Evolutionary conservation across 257 asterid genomes (phyloP).

Genomic region (Lithospermum erythrorhizon): DNA sequence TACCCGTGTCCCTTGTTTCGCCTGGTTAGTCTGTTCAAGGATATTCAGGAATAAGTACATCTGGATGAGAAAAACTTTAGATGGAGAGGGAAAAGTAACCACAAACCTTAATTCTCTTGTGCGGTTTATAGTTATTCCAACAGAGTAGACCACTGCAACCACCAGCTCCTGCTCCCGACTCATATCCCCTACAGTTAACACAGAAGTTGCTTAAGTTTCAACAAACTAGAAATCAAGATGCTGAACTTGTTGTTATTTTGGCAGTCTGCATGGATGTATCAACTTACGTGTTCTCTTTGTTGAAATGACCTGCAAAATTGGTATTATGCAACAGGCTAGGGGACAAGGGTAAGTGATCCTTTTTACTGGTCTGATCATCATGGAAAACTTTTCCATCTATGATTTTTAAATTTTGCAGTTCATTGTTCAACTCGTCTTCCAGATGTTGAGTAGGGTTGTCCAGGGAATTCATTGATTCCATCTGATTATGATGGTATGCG

Average conservation of each 20-base stretch:
- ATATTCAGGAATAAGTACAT: background rate
- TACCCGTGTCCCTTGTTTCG: constrained; percentile 40
- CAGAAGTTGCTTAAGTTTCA: background rate
- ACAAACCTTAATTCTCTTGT: constrained; percentile 38
- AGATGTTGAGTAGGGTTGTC: constrained; percentile 40
- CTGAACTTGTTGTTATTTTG: too few relatives aligned
- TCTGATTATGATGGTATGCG: constrained; percentile 24
- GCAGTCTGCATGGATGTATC: background rate
- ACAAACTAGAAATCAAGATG: background rate
- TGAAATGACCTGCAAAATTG: constrained; percentile 41
- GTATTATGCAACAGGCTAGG: constrained; percentile 81
- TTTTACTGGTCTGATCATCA: constrained; percentile 37
- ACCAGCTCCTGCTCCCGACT: constrained; percentile 55
- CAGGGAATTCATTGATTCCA: constrained; percentile 25
- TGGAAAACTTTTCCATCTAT: constrained; percentile 27
- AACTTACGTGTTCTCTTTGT: constrained; percentile 69
- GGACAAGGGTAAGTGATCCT: constrained; percentile 51
- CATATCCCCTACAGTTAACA: constrained; percentile 61
- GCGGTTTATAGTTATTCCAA: constrained; percentile 58
- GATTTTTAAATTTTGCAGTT: constrained; percentile 49
- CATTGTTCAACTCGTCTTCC: constrained; percentile 66
- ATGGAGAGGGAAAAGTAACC: background rate
- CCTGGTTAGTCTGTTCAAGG: constrained; percentile 19
- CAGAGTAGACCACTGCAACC: constrained; percentile 83
- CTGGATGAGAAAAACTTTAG: background rate